These are phyloP conservation scores for Astragalus glycyphyllos DNA, from an alignment of 306 rosid genomes.

Conservation along the genomic window DNA sequence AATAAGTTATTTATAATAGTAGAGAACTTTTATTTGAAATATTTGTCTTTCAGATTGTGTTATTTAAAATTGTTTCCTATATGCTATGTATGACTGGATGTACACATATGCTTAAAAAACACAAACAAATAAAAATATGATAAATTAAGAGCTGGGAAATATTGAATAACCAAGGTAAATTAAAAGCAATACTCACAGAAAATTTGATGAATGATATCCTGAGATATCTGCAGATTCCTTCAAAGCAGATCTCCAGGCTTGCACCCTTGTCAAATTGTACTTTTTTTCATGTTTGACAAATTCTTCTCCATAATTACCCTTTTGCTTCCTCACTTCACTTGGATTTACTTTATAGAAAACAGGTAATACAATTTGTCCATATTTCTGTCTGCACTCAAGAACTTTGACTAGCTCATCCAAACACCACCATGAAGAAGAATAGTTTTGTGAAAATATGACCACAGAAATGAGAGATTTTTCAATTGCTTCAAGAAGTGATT, in stretches of 20 bases:
- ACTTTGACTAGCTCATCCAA: slow-evolving; percentile 38
- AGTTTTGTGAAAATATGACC: slow-evolving; percentile 30
- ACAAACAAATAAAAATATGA: too few species aligned
- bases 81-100: too few species aligned
- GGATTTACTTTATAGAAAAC: slow-evolving; percentile 38
- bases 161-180: too few species aligned
- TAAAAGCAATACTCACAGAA: slow-evolving; percentile 8
- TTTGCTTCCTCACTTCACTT: slow-evolving; percentile 30
- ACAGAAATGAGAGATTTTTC: slow-evolving; percentile 28
- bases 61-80: too few species aligned
- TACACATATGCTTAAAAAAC: too few species aligned
- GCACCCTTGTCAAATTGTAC: not conserved
- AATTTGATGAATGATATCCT: slow-evolving; percentile 34
- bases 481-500: slow-evolving; percentile 19
- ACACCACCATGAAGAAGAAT: slow-evolving; percentile 40
- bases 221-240: slow-evolving; percentile 10
- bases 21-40: too few species aligned
- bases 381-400: slow-evolving; percentile 2
- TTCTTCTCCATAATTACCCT: slow-evolving; percentile 12
- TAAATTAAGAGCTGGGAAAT: too few species aligned
- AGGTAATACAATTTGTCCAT: slow-evolving; percentile 18
- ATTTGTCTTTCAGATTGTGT: too few species aligned
- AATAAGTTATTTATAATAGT: too few species aligned
- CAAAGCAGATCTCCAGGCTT: slow-evolving; percentile 40
- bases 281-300: slow-evolving; percentile 27